Evolutionary conservation across 345 rosid species (phyloP).

Genomic region (Euphorbia peplus): DNA sequence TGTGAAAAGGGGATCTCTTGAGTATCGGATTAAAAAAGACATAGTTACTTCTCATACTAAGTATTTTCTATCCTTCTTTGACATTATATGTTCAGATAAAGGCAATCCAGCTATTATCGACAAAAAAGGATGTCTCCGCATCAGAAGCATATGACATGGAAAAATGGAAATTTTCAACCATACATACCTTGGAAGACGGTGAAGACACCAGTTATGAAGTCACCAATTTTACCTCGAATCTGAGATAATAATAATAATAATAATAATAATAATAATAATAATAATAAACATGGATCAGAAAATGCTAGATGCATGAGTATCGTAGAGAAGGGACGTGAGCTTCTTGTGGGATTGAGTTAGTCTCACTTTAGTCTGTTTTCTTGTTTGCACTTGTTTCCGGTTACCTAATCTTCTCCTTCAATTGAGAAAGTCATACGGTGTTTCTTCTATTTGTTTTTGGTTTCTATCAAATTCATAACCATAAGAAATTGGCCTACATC

Average conservation of each 20-base stretch:
- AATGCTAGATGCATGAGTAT: neutral
- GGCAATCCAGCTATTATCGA: neutral
- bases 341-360: too few relatives aligned
- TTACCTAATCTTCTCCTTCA: too few relatives aligned
- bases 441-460: too few relatives aligned
- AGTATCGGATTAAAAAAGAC: neutral
- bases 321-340: too few relatives aligned
- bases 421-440: too few relatives aligned
- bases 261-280: neutral
- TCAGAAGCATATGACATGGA: slow-evolving; percentile 4
- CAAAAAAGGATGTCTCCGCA: neutral
- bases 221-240: slow-evolving; percentile 76
- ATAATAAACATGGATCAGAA: slow-evolving; percentile 24
- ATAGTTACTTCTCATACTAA: neutral
- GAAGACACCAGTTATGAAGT: slow-evolving; percentile 73
- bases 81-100: neutral
- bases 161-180: slow-evolving; percentile 5
- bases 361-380: too few relatives aligned
- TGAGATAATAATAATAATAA: slow-evolving; percentile 20
- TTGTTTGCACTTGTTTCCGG: too few relatives aligned
- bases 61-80: neutral
- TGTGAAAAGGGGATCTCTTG: neutral
- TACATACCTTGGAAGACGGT: slow-evolving; percentile 78
- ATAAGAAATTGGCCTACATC: too few relatives aligned
- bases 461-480: too few relatives aligned